phyloP scores from a whole-genome alignment of 108 stramenopile genomes.

The Stephanodiscus minutulus region DNA sequence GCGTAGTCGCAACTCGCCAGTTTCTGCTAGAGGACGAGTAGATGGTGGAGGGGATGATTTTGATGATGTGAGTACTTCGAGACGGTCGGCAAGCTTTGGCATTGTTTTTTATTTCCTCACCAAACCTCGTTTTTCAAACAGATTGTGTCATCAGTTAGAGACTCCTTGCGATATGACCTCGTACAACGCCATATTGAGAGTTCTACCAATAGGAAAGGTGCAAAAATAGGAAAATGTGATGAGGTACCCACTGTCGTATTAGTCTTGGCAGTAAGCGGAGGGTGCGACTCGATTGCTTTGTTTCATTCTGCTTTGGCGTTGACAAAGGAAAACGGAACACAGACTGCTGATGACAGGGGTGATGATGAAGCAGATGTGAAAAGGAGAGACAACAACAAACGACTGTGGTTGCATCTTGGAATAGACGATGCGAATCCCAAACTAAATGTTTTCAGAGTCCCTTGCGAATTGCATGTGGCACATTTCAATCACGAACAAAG shows the following conservation, averaged over 20 bases:
- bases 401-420: conserved; percentile 20
- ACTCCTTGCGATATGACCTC: conserved; percentile 28
- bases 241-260: conserved; percentile 43
- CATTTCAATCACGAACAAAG: conserved; percentile 90
- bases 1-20: not conserved
- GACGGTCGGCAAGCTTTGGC: not conserved
- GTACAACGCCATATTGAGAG: conserved; percentile 21
- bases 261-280: conserved; percentile 83
- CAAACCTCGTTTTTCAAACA: not conserved
- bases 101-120: not conserved
- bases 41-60: not conserved
- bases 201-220: not conserved
- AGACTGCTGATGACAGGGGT: not conserved
- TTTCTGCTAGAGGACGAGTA: not conserved
- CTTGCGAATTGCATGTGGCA: conserved; percentile 68
- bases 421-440: conserved; percentile 8
- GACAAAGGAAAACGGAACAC: conserved; percentile 5
- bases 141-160: conserved; percentile 22
- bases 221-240: not conserved
- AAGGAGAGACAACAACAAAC: not conserved
- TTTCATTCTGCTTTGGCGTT: conserved; percentile 69
- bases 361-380: not conserved
- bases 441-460: conserved; percentile 17
- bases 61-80: conserved; percentile 8
- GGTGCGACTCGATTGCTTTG: conserved; percentile 85